Conservation (phyloP, 1,284 basidiomycete species). For the Irpex sp. region DNA sequence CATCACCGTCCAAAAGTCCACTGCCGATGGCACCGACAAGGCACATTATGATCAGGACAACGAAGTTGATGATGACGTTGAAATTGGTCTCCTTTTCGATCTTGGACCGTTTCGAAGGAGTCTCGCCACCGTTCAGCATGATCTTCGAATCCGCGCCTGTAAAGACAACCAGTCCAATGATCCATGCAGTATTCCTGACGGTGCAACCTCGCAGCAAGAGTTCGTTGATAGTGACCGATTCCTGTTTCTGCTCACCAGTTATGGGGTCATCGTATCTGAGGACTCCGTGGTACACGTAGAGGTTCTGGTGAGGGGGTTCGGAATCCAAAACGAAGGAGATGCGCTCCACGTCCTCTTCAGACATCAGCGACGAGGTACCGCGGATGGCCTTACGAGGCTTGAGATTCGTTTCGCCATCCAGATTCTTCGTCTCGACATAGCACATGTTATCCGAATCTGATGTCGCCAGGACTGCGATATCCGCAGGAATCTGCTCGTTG, state of each 20-base stretch:
- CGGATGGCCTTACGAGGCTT: constrained; percentile 82
- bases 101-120: constrained; percentile 91
- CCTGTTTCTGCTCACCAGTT: constrained; percentile 52
- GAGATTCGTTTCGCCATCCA: constrained; percentile 97
- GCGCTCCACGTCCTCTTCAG: constrained; percentile 90
- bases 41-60: constrained; percentile 80
- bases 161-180: constrained; percentile 92
- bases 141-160: constrained; percentile 98
- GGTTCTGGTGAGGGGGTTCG: constrained; percentile 90
- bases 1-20: constrained; percentile 64
- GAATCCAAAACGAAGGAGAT: constrained; percentile 87
- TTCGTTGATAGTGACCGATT: constrained; percentile 87
- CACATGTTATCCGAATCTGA: constrained; percentile 84
- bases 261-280: constrained; percentile 66
- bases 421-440: constrained; percentile 92
- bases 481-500: constrained; percentile 95
- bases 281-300: constrained; percentile 90
- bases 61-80: constrained; percentile 95
- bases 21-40: constrained; percentile 69
- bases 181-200: constrained; percentile 92
- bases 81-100: constrained; percentile 99
- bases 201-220: constrained; percentile 90
- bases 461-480: constrained; percentile 87
- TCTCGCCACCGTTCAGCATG: constrained; percentile 93
- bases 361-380: constrained; percentile 73